Evolutionary conservation across 805 yeast genomes (phyloP).

Genomic region (Candida pseudofarinosa): DNA sequence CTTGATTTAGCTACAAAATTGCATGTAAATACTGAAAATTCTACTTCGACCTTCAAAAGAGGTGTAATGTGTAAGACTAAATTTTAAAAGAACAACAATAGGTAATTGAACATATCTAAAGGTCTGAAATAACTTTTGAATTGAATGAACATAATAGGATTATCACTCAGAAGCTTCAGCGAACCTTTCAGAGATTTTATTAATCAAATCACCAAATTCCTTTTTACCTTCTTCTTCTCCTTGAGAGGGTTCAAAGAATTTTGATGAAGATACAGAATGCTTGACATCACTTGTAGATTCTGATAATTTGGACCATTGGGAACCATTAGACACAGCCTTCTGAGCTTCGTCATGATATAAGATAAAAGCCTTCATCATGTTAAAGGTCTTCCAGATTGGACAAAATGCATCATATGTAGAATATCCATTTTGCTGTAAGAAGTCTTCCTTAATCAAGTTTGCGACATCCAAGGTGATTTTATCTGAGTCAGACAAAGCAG

Average conservation of each 20-base stretch:
- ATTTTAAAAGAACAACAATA: no score
- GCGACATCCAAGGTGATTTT: conserved; percentile 95
- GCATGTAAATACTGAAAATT: neutral
- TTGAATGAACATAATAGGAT: conserved; percentile 4
- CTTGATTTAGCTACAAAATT: neutral
- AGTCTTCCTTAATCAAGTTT: conserved; percentile 89
- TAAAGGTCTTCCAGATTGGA: conserved; percentile 98
- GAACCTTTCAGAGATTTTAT: conserved; percentile 81
- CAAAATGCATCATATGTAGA: conserved; percentile 98
- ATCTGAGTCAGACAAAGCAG: conserved; percentile 94
- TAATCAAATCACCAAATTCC: conserved; percentile 73
- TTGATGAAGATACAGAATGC: conserved; percentile 90
- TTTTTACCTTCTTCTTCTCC: conserved; percentile 76
- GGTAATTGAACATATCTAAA: neutral
- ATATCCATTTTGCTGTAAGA: conserved; percentile 98
- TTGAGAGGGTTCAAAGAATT: conserved; percentile 91
- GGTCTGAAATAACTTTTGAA: neutral
- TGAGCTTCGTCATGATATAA: conserved; percentile 95
- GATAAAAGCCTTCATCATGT: conserved; percentile 95
- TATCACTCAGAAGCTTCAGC: conserved; percentile 88
- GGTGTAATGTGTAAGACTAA: neutral
- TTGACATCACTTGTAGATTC: conserved; percentile 89
- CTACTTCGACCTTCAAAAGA: neutral
- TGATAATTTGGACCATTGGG: conserved; percentile 87
- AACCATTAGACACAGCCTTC: conserved; percentile 91